A percentile compares a stretch with the other conserved stretches of the same genome.
These are phyloP conservation scores for Aspergillus proliferans DNA, from an alignment of 2,329 filamentous ascomycete species.

Conservation along the genomic window DNA sequence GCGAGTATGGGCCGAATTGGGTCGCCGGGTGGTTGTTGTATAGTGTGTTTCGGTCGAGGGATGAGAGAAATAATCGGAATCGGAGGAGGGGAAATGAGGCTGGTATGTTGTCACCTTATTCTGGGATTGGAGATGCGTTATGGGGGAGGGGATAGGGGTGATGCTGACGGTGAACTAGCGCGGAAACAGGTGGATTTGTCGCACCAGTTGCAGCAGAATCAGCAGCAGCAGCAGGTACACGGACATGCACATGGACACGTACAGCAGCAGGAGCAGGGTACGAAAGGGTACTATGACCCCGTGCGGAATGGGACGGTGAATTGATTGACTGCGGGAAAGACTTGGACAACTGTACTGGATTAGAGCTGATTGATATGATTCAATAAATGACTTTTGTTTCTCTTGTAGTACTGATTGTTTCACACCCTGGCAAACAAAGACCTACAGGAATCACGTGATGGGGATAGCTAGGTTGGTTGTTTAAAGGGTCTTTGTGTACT, in stretches of 20 bases:
- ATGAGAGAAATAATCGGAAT: conserved; percentile 43
- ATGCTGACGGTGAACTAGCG: not conserved
- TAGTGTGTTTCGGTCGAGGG: conserved; percentile 43
- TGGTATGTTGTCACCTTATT: conserved; percentile 8
- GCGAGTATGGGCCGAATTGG: conserved; percentile 43
- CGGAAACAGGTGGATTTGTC: conserved; percentile 14
- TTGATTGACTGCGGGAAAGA: not conserved
- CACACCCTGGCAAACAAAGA: too few species aligned
- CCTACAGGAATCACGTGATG: too few species aligned
- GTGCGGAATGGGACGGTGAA: conserved; percentile 31
- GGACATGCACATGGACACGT: too few species aligned
- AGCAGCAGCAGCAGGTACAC: too few species aligned
- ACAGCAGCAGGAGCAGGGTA: conserved; percentile 14
- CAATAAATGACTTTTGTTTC: too few species aligned
- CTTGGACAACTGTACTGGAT: not conserved
- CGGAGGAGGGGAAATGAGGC: conserved; percentile 30
- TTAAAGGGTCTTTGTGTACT: too few species aligned
- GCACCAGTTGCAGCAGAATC: too few species aligned
- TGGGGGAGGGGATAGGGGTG: not conserved
- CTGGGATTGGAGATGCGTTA: not conserved
- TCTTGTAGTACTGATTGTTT: too few species aligned
- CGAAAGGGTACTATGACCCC: conserved; percentile 37
- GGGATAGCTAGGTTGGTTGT: too few species aligned
- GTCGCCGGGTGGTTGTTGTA: conserved; percentile 43
- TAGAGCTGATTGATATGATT: not conserved